phyloP scores from a whole-genome alignment of 2,329 filamentous ascomycete genomes.

The Waltergamsia citrina region DNA sequence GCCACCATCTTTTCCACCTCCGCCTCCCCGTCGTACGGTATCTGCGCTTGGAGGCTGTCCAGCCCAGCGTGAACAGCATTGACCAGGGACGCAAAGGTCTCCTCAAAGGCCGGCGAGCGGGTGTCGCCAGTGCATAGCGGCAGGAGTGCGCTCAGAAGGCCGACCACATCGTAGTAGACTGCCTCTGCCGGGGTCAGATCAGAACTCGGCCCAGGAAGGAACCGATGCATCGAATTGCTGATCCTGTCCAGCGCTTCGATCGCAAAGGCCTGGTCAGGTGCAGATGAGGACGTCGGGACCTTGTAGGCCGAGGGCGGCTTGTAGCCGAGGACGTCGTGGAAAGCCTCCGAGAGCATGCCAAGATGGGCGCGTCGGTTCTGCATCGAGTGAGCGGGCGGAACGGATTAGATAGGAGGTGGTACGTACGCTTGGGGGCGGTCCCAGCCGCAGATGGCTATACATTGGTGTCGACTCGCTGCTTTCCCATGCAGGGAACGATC shows the following conservation, averaged over 20 bases:
- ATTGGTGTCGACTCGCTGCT: constrained; percentile 25
- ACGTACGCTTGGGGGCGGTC: constrained; percentile 41
- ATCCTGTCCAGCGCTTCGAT: constrained; percentile 30
- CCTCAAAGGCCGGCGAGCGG: constrained; percentile 11
- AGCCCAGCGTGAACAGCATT: constrained; percentile 15
- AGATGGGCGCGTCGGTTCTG: constrained; percentile 42
- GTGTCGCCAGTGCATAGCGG: constrained; percentile 15
- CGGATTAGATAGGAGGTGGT: not conserved
- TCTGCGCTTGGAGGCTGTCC: constrained; percentile 12
- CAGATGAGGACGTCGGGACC: constrained; percentile 24
- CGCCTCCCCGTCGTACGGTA: constrained; percentile 6
- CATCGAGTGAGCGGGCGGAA: constrained; percentile 7
- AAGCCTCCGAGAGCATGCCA: constrained; percentile 37
- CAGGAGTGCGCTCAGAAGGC: constrained; percentile 27
- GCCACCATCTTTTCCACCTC: constrained; percentile 10
- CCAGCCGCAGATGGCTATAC: constrained; percentile 35
- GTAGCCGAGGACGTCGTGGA: constrained; percentile 38
- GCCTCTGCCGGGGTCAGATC: constrained; percentile 31
- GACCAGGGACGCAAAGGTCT: constrained; percentile 15
- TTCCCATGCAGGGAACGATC: constrained; percentile 39
- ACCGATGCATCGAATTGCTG: constrained; percentile 28
- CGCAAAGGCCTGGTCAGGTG: constrained; percentile 33
- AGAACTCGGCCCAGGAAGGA: constrained; percentile 19
- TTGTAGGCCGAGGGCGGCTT: constrained; percentile 42
- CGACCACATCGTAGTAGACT: constrained; percentile 31